A percentile compares a stretch with the other conserved stretches of the same genome.
phyloP scores from a whole-genome alignment of 805 yeast species.

The Myxozyma melibiosi region DNA sequence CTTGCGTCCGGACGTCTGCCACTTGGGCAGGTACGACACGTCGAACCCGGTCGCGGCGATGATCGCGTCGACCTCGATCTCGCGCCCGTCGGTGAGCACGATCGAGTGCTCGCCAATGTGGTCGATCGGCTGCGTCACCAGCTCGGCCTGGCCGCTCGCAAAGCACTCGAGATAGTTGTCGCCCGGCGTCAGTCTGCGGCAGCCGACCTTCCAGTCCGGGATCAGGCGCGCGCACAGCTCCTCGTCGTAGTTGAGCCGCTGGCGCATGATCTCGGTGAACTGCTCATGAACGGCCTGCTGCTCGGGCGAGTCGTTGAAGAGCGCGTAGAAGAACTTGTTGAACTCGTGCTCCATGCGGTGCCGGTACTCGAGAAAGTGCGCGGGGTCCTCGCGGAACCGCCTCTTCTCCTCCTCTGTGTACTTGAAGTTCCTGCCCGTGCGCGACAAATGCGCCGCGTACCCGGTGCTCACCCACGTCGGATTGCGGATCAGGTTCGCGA shows the following conservation, averaged over 20 bases:
- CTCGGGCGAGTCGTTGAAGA: not conserved
- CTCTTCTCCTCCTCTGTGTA: conserved; percentile 18
- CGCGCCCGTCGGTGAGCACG: conserved; percentile 17
- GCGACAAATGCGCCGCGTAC: conserved; percentile 19
- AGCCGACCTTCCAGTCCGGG: conserved; percentile 29
- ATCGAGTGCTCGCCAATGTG: conserved; percentile 18
- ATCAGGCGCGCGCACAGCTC: conserved; percentile 14
- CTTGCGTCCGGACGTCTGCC: conserved; percentile 20
- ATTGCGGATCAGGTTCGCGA: conserved; percentile 31
- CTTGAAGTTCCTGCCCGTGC: not conserved
- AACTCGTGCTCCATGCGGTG: conserved; percentile 31
- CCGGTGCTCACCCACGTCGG: conserved; percentile 31
- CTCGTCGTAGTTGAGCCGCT: conserved; percentile 1
- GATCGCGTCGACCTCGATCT: not conserved
- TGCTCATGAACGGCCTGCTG: not conserved
- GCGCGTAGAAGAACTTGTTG: not conserved
- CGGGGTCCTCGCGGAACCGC: conserved; percentile 25
- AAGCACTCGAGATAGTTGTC: conserved; percentile 26
- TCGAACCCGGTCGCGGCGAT: conserved; percentile 18
- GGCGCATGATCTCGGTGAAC: not conserved
- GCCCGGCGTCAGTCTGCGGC: conserved; percentile 35
- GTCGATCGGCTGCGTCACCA: conserved; percentile 14
- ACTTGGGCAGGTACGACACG: conserved; percentile 21
- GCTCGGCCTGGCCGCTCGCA: conserved; percentile 15
- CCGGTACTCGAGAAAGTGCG: conserved; percentile 31